Base-by-base conservation (phyloP, 371 early-diverging fungal genomes). In the Mortierella sp. region DNA sequence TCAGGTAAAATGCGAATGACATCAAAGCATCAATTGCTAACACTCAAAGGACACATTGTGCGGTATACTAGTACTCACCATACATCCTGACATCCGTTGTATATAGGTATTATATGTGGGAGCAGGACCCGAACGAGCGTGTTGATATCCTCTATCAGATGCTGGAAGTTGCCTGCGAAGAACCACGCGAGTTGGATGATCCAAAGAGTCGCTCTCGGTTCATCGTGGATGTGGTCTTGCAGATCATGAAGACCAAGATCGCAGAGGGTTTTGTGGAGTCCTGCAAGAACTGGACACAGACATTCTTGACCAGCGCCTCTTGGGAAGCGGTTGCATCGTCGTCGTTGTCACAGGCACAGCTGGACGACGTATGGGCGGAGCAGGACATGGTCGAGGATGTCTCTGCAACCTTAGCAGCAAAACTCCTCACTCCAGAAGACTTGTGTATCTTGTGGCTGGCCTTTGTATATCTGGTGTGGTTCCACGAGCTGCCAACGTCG, bases 261-360 rank as follows among this genome's bases (percentile, higher is more conserved):
- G 43, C 28, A 15, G 61, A 48, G 8, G 62, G 57, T 21, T 50
- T 42, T 57, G 70, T 60, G 3, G 76, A 69, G 52, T 48, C 70
- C 28, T 64, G 69, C 61, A 75, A 75, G 50, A 69, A 69, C 31
- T 75, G 76, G 76, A 42, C 53, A 30, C 70, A 75, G 30, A 69
- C 55, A 14, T 75, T 75, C 21, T 39, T 75, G 61, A 75, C 61
- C 6, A 64, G 76, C 39, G 11, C 47, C 0, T 21, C 55, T 0
- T 75, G 64, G 70, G 64, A 68, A 12, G 51, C 49, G 1, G 41
- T 75, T 23, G 56, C 43, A 2, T 60, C 69, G 6, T 64, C 76
- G 2, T 49, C 63, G 2, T 51, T 64, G n/a, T 75, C 60, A 0
- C 64, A 56, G 37, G 60, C 59, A 3, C 64, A 56, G 34, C 15